Base-by-base conservation (phyloP, 768 basidiomycete genomes). In the Kwoniella shandongensis region DNA sequence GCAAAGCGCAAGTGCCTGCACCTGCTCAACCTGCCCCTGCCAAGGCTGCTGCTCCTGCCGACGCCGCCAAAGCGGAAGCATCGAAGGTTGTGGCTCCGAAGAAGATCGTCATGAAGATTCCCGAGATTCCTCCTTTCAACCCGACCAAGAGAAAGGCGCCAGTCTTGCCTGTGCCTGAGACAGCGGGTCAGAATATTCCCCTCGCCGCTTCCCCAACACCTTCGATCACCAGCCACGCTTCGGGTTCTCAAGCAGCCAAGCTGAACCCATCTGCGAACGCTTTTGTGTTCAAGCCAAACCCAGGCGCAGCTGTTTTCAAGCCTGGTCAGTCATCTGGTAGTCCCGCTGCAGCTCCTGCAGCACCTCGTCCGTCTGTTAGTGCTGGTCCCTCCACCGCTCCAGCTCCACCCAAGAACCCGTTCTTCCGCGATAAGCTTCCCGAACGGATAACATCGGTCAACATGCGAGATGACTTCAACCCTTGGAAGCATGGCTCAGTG, bases 401-500 rank as follows among this genome's bases (percentile, higher is more conserved):
- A 11, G n/a, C 79, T 81, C 27, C 51, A 10, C 54, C 61, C 13
- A 61, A 65, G 38, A 67, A 96, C 71, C 87, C 90, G 17, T 98
- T 97, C 86, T 98, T 96, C 70, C 89, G 91, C 27, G 80, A 84
- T 27, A 86, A 87, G 32, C 74, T 80, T 18, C 69, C 76, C 22
- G 83, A 91, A 81, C 89, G 88, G 78, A 82, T 81, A 51, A 70
- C 82, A 2, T 81, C 84, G 22, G 87, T 93, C 32, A 87, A 90
- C 72, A 83, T 94, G 76, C 90, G 94, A 79, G 91, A 96, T 66
- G 94, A 97, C 73, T 99, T 99, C 74, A 96, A 93, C 75, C 92
- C 94, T 15, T 96, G 94, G 84, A 90, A 89, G 78, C 84, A 87
- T 68, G 83, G 83, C 71, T 89, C 89, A 74, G 85, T 91, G 25